Base-by-base conservation (phyloP, 2,329 filamentous ascomycete genomes). In the Fusarium sororula region DNA sequence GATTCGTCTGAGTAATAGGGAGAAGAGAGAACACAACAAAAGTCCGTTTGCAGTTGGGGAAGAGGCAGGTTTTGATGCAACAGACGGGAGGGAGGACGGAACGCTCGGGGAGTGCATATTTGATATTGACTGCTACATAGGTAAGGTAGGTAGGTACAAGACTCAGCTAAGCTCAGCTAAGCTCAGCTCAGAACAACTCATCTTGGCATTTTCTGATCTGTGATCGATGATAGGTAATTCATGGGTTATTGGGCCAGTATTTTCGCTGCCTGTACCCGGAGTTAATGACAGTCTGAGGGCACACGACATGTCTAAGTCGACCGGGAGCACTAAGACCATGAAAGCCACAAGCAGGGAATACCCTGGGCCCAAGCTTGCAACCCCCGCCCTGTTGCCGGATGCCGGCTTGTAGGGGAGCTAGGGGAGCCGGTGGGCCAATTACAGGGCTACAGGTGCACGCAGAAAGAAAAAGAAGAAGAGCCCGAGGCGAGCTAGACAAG, bases 221-320 rank as follows among this genome's bases (percentile, higher is more conserved):
- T 45, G 50, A 41, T 30, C 30, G 26, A 37, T 38, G 18, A 51
- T 18, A 63, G n/a, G 35, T 26, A 37, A 30, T 50, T 37, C 56
- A 38, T 37, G 56, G 50, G 15, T 32, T 54, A 14, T 35, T 41
- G 48, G 37, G 24, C 35, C 39, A 53, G 32, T 45, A 30, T 41
- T n/a, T 50, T n/a, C 22, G 18, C 59, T 59, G 66, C 30, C 22
- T 39, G 66, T 70, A 65, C 51, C 59, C 59, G 51, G 53, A 68
- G 38, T 54, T 59, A 51, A 59, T 65, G 59, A 59, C 60, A 59
- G 42, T 53, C 48, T 56, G 53, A 67, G 38, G 50, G 68, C 67
- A 71, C 68, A 71, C 67, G 66, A 70, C 67, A 70, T 70, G 53
- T 65, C 47, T 70, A 70, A 70, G 67, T 70, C 50, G 56, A 12